Percentiles rank a stretch among this genome's conserved stretches.
These are phyloP conservation scores for Hyaloperonospora arabidopsidis DNA, from an alignment of 352 stramenopile genomes.

Conservation along the genomic window DNA sequence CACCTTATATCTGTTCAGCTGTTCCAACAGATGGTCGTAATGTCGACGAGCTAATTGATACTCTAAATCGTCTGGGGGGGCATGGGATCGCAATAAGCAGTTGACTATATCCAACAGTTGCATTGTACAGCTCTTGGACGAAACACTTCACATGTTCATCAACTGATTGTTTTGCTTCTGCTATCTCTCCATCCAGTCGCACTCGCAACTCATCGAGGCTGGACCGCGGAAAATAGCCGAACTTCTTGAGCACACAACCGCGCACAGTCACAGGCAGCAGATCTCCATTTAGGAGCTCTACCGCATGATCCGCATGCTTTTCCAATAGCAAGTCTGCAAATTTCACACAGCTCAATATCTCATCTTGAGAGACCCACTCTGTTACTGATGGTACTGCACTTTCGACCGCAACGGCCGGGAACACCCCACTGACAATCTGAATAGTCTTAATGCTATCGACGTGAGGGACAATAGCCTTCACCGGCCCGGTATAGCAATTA, in stretches of 20 bases:
- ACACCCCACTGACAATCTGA: conserved; percentile 11
- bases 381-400: conserved; percentile 9
- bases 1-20: no score
- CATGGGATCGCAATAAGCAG: no score
- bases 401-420: conserved; percentile 15
- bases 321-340: conserved; percentile 17
- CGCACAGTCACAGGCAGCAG: neutral
- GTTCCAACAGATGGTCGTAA: no score
- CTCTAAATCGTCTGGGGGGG: no score
- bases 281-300: neutral
- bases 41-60: no score
- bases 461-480: conserved; percentile 3
- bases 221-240: conserved; percentile 4
- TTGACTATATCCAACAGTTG: no score
- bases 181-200: no score
- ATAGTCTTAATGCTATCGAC: conserved; percentile 2
- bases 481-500: conserved; percentile 2
- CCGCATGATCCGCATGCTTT: conserved; percentile 1
- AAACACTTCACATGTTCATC: no score
- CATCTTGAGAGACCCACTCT: neutral
- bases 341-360: neutral
- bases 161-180: no score
- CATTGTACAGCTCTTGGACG: no score
- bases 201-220: neutral
- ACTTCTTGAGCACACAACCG: conserved; percentile 9